phyloP scores from a whole-genome alignment of 257 asterid species.

The Solanum gracilifrons region DNA sequence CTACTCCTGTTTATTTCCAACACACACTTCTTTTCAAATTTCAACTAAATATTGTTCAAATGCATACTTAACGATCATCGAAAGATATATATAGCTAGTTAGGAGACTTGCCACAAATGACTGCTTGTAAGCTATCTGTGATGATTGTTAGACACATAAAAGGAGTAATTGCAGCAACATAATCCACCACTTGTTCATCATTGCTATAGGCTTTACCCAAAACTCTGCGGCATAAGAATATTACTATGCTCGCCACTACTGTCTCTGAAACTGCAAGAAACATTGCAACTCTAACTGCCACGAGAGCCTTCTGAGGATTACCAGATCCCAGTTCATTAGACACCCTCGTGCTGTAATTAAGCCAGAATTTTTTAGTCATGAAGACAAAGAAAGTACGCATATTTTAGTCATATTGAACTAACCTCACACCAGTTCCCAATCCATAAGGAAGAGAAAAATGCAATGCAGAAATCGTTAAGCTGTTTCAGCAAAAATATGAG shows the following conservation, averaged over 20 bases:
- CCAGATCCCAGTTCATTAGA: conserved; percentile 63
- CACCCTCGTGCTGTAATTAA: conserved; percentile 33
- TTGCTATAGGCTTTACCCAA: conserved; percentile 35
- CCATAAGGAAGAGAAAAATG: conserved; percentile 47
- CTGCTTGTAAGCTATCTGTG: conserved; percentile 42
- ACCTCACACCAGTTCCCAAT: conserved; percentile 56
- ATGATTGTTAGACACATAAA: conserved; percentile 28
- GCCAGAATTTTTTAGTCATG: not conserved
- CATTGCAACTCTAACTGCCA: conserved; percentile 22
- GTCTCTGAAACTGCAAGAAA: conserved; percentile 24
- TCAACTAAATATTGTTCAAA: not conserved
- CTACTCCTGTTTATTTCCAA: conserved; percentile 29
- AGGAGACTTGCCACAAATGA: conserved; percentile 27
- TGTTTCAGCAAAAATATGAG: conserved; percentile 7
- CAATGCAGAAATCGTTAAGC: conserved; percentile 40
- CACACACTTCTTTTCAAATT: not conserved
- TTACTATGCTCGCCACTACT: not conserved
- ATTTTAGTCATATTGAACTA: not conserved
- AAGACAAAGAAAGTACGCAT: not conserved
- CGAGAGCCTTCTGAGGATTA: conserved; percentile 30
- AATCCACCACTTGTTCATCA: conserved; percentile 32
- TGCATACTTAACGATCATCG: not conserved
- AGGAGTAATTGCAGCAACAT: conserved; percentile 36
- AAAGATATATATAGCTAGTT: not conserved
- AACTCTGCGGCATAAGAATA: conserved; percentile 16